Evolutionary conservation across 805 yeast genomes (phyloP), one percentile per base, ranked within the genome.

Genomic region (Yarrowia sp.): DNA sequence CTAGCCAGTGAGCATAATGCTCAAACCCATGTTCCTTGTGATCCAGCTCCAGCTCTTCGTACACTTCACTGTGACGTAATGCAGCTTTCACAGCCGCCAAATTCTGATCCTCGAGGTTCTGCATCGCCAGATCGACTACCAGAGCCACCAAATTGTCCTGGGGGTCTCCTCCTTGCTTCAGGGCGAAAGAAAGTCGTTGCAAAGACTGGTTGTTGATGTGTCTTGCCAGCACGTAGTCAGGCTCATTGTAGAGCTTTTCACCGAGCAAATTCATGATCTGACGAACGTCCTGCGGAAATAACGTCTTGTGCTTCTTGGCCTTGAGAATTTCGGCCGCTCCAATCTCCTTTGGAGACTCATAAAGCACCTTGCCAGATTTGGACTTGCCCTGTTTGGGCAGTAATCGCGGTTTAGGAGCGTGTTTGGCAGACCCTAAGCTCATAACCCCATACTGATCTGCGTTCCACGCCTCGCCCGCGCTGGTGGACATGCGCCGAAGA

Each of bases 71-170:
- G 35, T 59, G 35, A 12, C 52, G 7, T 14, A 59, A 16, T 11
- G 42, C 42, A 1, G 45, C 52, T 12, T 43, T 35, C 26, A 59
- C 65, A 0, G 35, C 12, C n/a, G 26, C 35, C 11, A 45, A 8
- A 3, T 59, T 5, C 9, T 12, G 38, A n/a, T 15, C 46, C 16
- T 59, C 65, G 12, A 59, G 22, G 16, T 42, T 12, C 8, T 59
- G 32, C 65, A 59, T 59, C 4, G 65, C 65, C 65, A 59, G 8
- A 45, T 59, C 65, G 42, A 59, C 52, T 16, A 59, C 14, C 32
- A 59, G n/a, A 8, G 65, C 65, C 42, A 45, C 65, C 26, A 35
- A 3, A 14, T 59, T 59, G 65, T 59, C 65, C 35, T 43, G 41
- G 3, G 65, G 65, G 3, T 42, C 41, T 10, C 10, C 50, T 2